These are phyloP conservation scores for Mariannaea elegans DNA, from an alignment of 2,329 filamentous ascomycete genomes.

Conservation along the genomic window DNA sequence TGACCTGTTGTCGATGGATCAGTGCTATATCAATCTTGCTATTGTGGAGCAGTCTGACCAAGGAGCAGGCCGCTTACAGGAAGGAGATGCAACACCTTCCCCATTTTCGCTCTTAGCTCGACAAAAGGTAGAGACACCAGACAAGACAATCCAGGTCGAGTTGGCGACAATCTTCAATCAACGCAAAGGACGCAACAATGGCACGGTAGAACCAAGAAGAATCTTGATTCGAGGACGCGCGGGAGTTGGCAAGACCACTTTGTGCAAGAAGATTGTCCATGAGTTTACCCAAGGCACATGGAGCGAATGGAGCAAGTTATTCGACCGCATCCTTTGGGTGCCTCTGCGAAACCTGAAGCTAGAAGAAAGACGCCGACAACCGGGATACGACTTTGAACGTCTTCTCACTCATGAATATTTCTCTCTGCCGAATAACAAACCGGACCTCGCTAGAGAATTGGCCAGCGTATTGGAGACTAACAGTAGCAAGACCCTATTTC, in stretches of 20 bases:
- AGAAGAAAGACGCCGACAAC: neutral
- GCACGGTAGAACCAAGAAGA: constrained; percentile 35
- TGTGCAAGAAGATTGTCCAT: constrained; percentile 50
- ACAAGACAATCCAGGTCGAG: constrained; percentile 32
- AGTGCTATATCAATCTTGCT: constrained; percentile 55
- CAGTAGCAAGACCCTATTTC: constrained; percentile 43
- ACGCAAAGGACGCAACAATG: constrained; percentile 28
- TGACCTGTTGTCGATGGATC: constrained; percentile 42
- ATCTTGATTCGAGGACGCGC: constrained; percentile 49
- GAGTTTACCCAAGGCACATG: constrained; percentile 39
- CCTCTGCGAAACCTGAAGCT: constrained; percentile 48
- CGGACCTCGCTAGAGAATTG: constrained; percentile 23
- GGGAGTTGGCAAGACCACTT: constrained; percentile 51
- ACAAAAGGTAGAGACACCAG: constrained; percentile 38
- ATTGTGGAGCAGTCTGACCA: too few species aligned
- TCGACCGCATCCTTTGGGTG: constrained; percentile 51
- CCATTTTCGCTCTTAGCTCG: constrained; percentile 32
- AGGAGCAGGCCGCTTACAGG: too few species aligned
- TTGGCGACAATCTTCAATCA: constrained; percentile 41
- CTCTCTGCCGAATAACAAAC: constrained; percentile 3
- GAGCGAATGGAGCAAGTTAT: constrained; percentile 32
- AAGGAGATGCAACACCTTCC: constrained; percentile 5
- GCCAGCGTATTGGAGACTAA: constrained; percentile 7
- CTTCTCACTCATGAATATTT: constrained; percentile 44
- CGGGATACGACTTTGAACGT: constrained; percentile 34